A percentile compares a stretch with the other conserved stretches of the same genome.
Conservation (phyloP, 192 early-diverging fungal genomes). For the Coemansia sp. region DNA sequence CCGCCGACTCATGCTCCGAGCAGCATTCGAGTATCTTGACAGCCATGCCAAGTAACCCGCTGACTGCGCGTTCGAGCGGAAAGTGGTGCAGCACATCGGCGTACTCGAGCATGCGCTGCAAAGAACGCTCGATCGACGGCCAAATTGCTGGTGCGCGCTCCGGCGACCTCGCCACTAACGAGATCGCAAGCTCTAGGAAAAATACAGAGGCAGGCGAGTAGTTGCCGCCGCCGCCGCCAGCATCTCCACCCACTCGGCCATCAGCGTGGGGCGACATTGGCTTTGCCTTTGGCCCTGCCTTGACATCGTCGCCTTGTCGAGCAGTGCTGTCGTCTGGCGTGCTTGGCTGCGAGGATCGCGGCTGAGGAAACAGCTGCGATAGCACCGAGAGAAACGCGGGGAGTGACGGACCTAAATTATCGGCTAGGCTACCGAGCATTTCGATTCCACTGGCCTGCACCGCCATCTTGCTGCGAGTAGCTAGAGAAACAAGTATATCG, state of each 20-base stretch:
- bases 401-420: constrained; percentile 12
- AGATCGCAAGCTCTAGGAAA: constrained; percentile 48
- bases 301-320: constrained; percentile 12
- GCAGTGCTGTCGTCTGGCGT: constrained; percentile 28
- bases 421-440: constrained; percentile 13
- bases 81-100: constrained; percentile 63
- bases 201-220: constrained; percentile 45
- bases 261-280: background rate
- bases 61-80: constrained; percentile 77
- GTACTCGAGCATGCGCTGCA: constrained; percentile 72
- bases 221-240: background rate
- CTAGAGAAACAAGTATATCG: constrained; percentile 26
- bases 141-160: constrained; percentile 41
- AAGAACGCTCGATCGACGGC: constrained; percentile 69
- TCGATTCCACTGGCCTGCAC: constrained; percentile 30
- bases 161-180: constrained; percentile 21
- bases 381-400: constrained; percentile 27
- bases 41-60: constrained; percentile 71
- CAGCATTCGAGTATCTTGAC: constrained; percentile 58
- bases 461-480: constrained; percentile 28
- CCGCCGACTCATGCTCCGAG: constrained; percentile 7
- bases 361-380: constrained; percentile 34
- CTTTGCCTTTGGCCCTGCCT: background rate
- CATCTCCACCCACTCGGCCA: background rate
- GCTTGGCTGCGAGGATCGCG: constrained; percentile 29